Base-by-base conservation (phyloP, 345 rosid species). In the Erucastrum elatum region DNA sequence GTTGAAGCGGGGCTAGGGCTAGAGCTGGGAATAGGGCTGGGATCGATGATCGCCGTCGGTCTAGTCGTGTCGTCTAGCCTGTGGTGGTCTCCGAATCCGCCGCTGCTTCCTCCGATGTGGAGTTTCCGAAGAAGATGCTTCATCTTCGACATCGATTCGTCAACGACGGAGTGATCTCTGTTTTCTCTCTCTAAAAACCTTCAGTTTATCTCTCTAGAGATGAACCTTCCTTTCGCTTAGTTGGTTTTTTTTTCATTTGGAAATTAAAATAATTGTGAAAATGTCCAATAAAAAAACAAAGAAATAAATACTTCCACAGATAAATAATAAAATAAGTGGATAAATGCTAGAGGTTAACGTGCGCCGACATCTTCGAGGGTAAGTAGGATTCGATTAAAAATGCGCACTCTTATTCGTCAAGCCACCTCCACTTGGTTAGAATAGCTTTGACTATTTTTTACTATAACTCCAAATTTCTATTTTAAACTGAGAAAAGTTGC, bases 131-230 rank as follows among this genome's bases (percentile, higher is more conserved):
- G 88, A 66, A 94, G 87, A 87, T 92, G 92, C 87, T 90, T 94
- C 97, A 94, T 86, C 86, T 87, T 94, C 85, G 97, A 84, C 98
- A 94, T 94, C 80, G 89, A 15, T 88, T 88, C 96, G 91, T 89
- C 84, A 88, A 88, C 87, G 75, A 75, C 51, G 79, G 78, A 80
- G 70, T 79, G 72, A 72, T 74, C 79, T 75, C 4, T 11, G 0
- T 12, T 35, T 49, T 72, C 76, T 72, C 78, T 80, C 72, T 75
- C 77, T 76, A 72, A 37, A 68, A 77, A 29, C 44, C 71, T 74
- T 11, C 68, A 5, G 64, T 39, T 76, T 69, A 51, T 73, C 73
- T 79, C 73, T 72, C 80, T 73, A 81, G 49, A 66, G 71, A 30
- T 56, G 83, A 41, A 74, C 64, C 39, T 60, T 66, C 81, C 77